Base-by-base conservation (phyloP, 805 yeast species). In the Pichia rugopelliculosa region DNA sequence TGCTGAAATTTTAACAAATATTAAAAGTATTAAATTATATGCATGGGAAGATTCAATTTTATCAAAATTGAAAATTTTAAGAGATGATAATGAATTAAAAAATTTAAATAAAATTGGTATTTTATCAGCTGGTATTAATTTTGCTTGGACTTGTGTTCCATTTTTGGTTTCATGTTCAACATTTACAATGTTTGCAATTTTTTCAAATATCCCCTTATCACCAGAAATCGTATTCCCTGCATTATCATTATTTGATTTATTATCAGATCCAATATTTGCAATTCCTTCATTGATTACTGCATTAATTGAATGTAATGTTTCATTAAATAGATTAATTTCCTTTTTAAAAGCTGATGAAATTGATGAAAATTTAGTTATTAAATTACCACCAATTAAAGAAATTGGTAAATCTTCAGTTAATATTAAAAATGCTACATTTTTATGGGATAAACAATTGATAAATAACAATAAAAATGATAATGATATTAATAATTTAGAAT, bases 151-250 rank as follows among this genome's bases (percentile, higher is more conserved):
- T 30, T 71, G 79, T 54, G 80, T 80, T 40, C 87, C 88, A 9
- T 73, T 81, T 52, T 64, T 80, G 56, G 85, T 83, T 5, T 75
- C 84, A 2, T 77, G 82, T 55, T 70, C 78, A 6, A 74, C 84
- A 1, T 82, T 82, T 64, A 72, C 78, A 1, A 59, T 75, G 1
- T 83, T 74, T 60, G 75, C 82, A 4, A 53, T 59, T 30, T 63
- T 69, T 18, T 69, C 73, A 23, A 61, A 66, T 4, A 57, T 56
- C 10, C 84, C 86, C 1, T 67, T 83, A 54, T 74, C 86, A 6
- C 80, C 88, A 12, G 85, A 82, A 39, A 71, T 82, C 49, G 82
- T 81, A 6, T 82, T 82, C 61, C 88, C 89, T 13, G 79, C 87
- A 2, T 67, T 83, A 50, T 66, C 87, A 1, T 65, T 82, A 45